Evolutionary conservation across 2,329 filamentous ascomycete genomes (phyloP).

Genomic region (Stagonosporopsis vannaccii): DNA sequence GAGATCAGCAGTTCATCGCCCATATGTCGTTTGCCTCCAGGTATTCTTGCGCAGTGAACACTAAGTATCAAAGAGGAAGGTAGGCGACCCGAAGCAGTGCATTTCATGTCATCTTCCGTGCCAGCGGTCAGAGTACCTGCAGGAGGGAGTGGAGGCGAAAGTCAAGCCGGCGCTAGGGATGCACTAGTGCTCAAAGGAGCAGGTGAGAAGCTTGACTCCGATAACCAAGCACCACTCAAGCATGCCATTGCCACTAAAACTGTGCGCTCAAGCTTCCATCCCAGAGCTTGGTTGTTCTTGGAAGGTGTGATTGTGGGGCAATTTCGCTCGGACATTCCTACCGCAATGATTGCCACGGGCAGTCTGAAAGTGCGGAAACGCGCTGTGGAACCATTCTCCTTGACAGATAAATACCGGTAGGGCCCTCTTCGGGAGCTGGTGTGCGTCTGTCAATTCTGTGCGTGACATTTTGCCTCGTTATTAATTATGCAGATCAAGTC

Average conservation of each 20-base stretch:
- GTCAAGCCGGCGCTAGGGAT: neutral
- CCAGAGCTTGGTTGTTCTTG: constrained; percentile 20
- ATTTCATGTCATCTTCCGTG: constrained; percentile 4
- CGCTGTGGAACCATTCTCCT: neutral
- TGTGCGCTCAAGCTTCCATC: constrained; percentile 17
- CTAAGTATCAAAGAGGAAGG: constrained; percentile 13
- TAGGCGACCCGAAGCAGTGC: constrained; percentile 8
- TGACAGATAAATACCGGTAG: constrained; percentile 13
- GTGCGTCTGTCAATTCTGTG: constrained; percentile 16
- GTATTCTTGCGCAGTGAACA: neutral
- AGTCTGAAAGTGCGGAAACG: neutral
- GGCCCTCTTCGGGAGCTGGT: neutral
- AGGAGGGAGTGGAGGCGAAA: constrained; percentile 7
- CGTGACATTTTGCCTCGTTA: constrained; percentile 4
- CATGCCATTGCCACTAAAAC: constrained; percentile 15
- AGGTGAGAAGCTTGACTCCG: constrained; percentile 9
- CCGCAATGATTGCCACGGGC: constrained; percentile 4
- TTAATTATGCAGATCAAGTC: constrained; percentile 33
- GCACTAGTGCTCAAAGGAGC: neutral
- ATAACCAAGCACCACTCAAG: constrained; percentile 28
- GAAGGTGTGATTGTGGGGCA: constrained; percentile 18
- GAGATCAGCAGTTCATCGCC: constrained; percentile 2
- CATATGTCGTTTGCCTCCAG: constrained; percentile 8
- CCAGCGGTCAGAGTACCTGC: constrained; percentile 17
- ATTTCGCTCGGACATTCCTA: constrained; percentile 5